These are phyloP conservation scores for Sonneratia caseolaris DNA, from an alignment of 345 rosid genomes.

Conservation along the genomic window DNA sequence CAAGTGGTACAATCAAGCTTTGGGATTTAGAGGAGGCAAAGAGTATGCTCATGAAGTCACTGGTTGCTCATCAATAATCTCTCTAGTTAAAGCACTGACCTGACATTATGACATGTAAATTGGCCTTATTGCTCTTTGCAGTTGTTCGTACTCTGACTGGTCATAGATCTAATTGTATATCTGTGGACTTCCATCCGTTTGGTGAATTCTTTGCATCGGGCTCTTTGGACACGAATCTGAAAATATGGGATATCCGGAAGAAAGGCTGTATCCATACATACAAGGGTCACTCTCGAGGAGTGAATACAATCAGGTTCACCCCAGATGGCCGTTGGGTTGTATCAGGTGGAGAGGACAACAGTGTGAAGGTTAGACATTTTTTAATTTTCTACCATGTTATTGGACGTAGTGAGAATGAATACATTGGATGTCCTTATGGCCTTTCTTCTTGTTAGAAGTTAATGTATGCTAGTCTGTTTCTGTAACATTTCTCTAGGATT, in stretches of 20 bases:
- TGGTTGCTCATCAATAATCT: background rate
- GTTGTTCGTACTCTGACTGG: conserved; percentile 95
- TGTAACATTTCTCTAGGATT: background rate
- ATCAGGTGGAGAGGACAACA: conserved; percentile 95
- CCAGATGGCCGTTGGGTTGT: conserved; percentile 99
- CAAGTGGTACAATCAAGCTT: conserved; percentile 93
- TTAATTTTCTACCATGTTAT: background rate
- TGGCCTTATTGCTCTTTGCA: conserved; percentile 19
- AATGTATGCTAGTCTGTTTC: background rate
- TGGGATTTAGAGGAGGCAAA: conserved; percentile 99
- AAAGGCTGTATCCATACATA: conserved; percentile 97
- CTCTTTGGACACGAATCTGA: conserved; percentile 90
- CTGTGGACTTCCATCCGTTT: conserved; percentile 95
- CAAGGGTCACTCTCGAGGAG: conserved; percentile 98
- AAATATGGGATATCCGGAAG: conserved; percentile 98
- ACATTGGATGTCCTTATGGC: background rate
- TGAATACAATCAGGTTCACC: conserved; percentile 90
- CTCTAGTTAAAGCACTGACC: background rate
- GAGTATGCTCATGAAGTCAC: conserved; percentile 42
- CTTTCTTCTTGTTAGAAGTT: background rate
- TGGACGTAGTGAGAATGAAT: background rate
- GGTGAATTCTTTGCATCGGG: conserved; percentile 99
- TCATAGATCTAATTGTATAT: conserved; percentile 93
- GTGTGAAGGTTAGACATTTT: conserved; percentile 58
- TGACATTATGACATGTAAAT: background rate